phyloP scores from a whole-genome alignment of 257 asterid genomes.

The Nicotiana knightiana region DNA sequence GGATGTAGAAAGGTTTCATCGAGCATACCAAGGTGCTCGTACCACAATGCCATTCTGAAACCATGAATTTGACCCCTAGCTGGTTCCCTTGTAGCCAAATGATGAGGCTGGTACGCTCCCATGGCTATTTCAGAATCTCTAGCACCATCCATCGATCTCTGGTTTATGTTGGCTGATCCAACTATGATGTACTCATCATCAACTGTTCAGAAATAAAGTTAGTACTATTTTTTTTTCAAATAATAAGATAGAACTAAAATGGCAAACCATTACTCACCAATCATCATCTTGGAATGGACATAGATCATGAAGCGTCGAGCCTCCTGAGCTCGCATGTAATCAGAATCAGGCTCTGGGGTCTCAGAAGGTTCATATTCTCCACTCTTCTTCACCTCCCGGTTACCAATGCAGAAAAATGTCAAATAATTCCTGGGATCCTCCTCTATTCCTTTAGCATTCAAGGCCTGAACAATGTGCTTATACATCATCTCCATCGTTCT shows the following conservation, averaged over 20 bases:
- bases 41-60: constrained; percentile 83
- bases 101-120: constrained; percentile 83
- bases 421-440: constrained; percentile 79
- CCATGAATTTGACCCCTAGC: constrained; percentile 89
- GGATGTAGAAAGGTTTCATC: constrained; percentile 63
- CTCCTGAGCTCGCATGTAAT: constrained; percentile 61
- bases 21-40: constrained; percentile 87
- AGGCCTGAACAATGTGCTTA: constrained; percentile 53
- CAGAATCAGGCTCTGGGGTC: constrained; percentile 69
- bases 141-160: constrained; percentile 93
- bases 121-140: constrained; percentile 87
- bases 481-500: constrained; percentile 92
- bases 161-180: constrained; percentile 94
- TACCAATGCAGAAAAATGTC: constrained; percentile 83
- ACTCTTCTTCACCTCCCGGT: constrained; percentile 66
- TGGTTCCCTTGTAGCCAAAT: constrained; percentile 42
- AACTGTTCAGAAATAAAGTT: constrained; percentile 37
- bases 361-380: constrained; percentile 82
- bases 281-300: constrained; percentile 92
- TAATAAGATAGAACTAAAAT: not conserved
- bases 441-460: constrained; percentile 54
- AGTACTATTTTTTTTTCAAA: not conserved
- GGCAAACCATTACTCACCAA: constrained; percentile 36
- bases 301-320: constrained; percentile 90
- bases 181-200: constrained; percentile 86